Conservation (phyloP, 2,329 filamentous ascomycete genomes). For the Venturia nashicola region DNA sequence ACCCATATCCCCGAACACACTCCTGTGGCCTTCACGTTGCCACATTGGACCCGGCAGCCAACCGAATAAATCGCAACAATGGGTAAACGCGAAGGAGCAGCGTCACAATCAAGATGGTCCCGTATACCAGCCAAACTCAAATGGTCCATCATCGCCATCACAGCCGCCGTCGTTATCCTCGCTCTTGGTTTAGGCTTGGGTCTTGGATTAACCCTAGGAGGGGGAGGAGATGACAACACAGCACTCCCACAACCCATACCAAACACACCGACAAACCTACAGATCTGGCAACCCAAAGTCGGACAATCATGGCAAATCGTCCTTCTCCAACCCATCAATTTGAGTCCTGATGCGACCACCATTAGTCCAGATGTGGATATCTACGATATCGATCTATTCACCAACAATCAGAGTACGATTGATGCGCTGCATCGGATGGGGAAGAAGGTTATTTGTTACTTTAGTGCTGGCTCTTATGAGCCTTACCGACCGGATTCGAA, state of each 20-base stretch:
- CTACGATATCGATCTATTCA: conserved; percentile 51
- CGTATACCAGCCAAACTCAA: background rate
- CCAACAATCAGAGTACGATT: conserved; percentile 36
- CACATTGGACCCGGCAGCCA: background rate
- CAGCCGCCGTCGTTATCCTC: conserved; percentile 22
- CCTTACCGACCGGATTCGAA: conserved; percentile 45
- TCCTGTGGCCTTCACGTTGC: background rate
- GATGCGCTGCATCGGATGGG: conserved; percentile 35
- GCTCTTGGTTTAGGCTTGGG: conserved; percentile 44
- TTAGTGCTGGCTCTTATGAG: conserved; percentile 60
- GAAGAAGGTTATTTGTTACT: conserved; percentile 61
- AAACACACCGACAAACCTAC: conserved; percentile 16
- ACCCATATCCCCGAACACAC: background rate
- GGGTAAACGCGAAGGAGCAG: background rate
- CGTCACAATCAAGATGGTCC: background rate
- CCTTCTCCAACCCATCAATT: conserved; percentile 31
- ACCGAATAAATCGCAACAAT: background rate
- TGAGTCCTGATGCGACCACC: conserved; percentile 21
- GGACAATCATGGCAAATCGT: conserved; percentile 51
- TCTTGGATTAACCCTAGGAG: conserved; percentile 35
- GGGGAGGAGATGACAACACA: conserved; percentile 16
- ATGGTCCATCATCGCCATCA: conserved; percentile 12
- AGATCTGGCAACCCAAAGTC: conserved; percentile 40
- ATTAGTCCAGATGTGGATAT: conserved; percentile 40
- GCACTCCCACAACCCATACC: conserved; percentile 15